Evolutionary conservation across 257 asterid genomes (phyloP), one percentile per base, ranked within the genome.

Genomic region (Eustoma russellianum): DNA sequence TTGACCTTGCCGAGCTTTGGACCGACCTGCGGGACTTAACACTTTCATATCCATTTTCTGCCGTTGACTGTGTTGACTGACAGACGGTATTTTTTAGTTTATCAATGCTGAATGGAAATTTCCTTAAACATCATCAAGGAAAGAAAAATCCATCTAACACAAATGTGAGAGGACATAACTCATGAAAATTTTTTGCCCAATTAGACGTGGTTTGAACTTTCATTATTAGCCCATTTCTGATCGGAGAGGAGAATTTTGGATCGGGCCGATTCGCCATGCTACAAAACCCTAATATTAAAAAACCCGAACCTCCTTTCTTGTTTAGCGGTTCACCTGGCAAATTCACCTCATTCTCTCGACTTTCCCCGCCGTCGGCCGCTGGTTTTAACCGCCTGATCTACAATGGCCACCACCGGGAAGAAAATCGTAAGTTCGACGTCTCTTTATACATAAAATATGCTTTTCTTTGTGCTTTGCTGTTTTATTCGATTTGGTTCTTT

Each of bases 321-420:
- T 35, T 11, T 53, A 14, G 11, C n/a, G 0, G 9, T 35, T 1
- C 47, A 44, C 40, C 46, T 3, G 2, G 9, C 61, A 61, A 16
- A 16, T 0, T 30, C 43, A 33, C n/a, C 5, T 12, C 40, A 17
- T 50, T 5, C 43, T n/a, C 44, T 38, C 70, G n/a, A 28, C 55
- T 12, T 7, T 44, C 52, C 11, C 57, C 43, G 70, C 72, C 64
- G 74, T 68, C 0, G 55, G 63, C 57, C 59, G 55, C 14, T 59
- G 47, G 8, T 17, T 34, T 33, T 15, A 35, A 14, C 11, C 7
- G 5, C 30, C 41, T 28, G 34, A 15, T 19, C 46, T 17, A 35
- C 71, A n/a, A 78, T 74, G 85, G 77, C 70, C 19, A 30, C 76
- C 74, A 47, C 80, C 68, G 77, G 81, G 47, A 78, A 78, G 41